Percentiles rank a stretch among this genome's conserved stretches.
Conservation (phyloP, 345 rosid genomes). For the Pelargonium nanum region DNA sequence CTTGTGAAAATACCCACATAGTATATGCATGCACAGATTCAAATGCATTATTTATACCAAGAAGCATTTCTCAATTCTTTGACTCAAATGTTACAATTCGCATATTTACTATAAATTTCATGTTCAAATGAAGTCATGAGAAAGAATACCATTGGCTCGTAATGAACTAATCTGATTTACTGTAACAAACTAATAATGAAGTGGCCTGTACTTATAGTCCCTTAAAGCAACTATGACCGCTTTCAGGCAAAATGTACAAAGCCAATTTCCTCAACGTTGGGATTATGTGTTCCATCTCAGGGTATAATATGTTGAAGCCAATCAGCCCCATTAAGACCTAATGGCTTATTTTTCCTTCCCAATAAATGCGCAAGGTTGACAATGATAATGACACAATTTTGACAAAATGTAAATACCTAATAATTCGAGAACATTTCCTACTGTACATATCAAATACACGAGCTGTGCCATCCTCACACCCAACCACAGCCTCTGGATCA, state of each 20-base stretch:
- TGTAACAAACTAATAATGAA: too few relatives aligned
- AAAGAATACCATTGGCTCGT: too few relatives aligned
- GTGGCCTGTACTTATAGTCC: too few relatives aligned
- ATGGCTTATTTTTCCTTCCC: not conserved
- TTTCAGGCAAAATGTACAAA: too few relatives aligned
- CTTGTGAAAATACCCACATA: not conserved
- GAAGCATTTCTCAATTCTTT: not conserved
- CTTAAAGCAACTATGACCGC: too few relatives aligned
- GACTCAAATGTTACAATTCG: not conserved
- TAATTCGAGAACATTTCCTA: constrained; percentile 63
- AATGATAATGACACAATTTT: not conserved
- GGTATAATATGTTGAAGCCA: too few relatives aligned
- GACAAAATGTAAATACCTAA: constrained; percentile 30
- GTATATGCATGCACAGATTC: not conserved
- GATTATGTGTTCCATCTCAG: too few relatives aligned
- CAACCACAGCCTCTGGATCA: constrained; percentile 90
- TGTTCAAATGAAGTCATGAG: too few relatives aligned
- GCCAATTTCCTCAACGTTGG: too few relatives aligned
- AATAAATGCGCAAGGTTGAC: not conserved
- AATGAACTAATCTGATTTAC: too few relatives aligned
- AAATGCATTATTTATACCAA: not conserved
- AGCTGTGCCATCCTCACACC: constrained; percentile 87
- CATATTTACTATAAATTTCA: too few relatives aligned
- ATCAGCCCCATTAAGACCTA: too few relatives aligned
- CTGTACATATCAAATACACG: constrained; percentile 93